Conservation (phyloP, 768 basidiomycete genomes). For the Daedaleopsis nitida region DNA sequence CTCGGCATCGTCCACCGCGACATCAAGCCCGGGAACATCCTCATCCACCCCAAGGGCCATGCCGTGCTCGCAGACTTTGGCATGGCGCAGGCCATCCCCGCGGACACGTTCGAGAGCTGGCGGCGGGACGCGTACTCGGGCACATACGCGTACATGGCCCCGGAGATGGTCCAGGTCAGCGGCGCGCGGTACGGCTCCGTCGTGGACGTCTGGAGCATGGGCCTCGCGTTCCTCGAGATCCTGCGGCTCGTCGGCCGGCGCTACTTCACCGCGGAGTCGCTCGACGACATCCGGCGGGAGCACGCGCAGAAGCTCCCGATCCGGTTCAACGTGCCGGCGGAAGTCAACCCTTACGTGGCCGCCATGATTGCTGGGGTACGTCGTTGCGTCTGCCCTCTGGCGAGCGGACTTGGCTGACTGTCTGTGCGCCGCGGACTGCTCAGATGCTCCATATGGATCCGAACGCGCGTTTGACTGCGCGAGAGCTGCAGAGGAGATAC, state of each 20-base stretch:
- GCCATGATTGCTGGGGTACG: neutral
- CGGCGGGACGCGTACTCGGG: constrained; percentile 30
- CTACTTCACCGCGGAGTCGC: neutral
- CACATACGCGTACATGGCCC: constrained; percentile 46
- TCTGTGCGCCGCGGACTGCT: neutral
- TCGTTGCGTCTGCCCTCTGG: neutral
- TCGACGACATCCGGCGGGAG: neutral
- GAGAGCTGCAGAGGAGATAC: constrained; percentile 2
- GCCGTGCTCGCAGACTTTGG: constrained; percentile 48
- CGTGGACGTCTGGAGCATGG: constrained; percentile 52
- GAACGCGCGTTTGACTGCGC: neutral
- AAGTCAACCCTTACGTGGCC: neutral
- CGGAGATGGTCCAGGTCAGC: constrained; percentile 42
- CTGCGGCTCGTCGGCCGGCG: neutral
- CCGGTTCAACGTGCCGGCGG: neutral
- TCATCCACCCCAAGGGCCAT: constrained; percentile 40
- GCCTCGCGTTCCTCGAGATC: constrained; percentile 51
- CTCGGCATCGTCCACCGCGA: constrained; percentile 52
- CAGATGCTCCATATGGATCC: constrained; percentile 7
- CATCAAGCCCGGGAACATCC: constrained; percentile 53
- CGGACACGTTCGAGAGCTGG: constrained; percentile 5
- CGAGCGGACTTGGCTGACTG: neutral
- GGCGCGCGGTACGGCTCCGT: constrained; percentile 40
- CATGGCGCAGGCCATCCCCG: constrained; percentile 22
- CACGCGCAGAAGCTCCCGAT: neutral